phyloP scores from a whole-genome alignment of 164 flowering plant genomes.

The Kingdonia uniflora region DNA sequence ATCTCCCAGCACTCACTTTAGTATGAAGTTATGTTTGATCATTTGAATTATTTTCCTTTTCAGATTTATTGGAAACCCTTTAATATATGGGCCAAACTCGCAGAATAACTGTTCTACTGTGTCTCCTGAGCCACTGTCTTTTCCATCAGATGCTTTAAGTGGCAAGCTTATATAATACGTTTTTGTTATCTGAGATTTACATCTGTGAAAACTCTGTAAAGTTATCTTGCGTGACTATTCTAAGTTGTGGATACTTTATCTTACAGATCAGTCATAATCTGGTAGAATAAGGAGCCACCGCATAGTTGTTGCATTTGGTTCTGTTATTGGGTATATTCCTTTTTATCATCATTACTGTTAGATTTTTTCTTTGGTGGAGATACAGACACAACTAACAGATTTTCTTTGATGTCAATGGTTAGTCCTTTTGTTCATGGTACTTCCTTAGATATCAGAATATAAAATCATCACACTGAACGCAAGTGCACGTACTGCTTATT shows the following conservation, averaged over 20 bases:
- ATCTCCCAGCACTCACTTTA: not conserved
- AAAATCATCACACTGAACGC: not conserved
- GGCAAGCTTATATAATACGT: constrained; percentile 26
- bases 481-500: not conserved
- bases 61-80: constrained; percentile 81
- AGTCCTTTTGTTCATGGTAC: constrained; percentile 9
- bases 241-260: constrained; percentile 8
- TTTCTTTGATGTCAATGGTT: constrained; percentile 91
- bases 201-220: not conserved
- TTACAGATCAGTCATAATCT: constrained; percentile 35
- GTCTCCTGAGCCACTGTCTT: constrained; percentile 64
- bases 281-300: constrained; percentile 30
- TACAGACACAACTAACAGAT: constrained; percentile 63
- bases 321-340: constrained; percentile 57
- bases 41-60: not conserved
- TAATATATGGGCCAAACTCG: constrained; percentile 55
- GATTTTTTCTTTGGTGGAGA: constrained; percentile 71
- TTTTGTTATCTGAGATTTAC: not conserved
- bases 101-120: constrained; percentile 59
- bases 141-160: constrained; percentile 52
- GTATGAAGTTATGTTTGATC: not conserved
- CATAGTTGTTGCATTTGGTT: constrained; percentile 46
- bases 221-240: constrained; percentile 3
- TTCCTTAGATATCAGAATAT: too few relatives aligned
- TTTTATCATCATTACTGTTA: constrained; percentile 27